Percentiles rank a stretch among this genome's conserved stretches.
Evolutionary conservation across 345 rosid genomes (phyloP).

Genomic region (Pugionium cornutum): DNA sequence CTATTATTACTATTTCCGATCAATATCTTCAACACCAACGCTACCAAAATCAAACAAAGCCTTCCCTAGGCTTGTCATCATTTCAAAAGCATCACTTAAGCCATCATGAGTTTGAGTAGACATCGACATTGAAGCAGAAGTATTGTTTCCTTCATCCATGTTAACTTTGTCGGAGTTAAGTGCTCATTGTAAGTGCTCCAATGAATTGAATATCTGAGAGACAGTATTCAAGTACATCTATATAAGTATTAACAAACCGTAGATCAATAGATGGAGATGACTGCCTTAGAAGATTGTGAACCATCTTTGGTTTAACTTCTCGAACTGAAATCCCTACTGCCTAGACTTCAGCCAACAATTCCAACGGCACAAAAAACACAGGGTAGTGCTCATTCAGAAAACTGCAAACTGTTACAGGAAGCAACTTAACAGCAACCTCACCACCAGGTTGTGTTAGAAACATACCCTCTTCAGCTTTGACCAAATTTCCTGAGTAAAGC

Average conservation of each 20-base stretch:
- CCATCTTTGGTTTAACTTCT: constrained; percentile 96
- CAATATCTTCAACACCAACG: constrained; percentile 90
- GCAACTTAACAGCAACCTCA: constrained; percentile 71
- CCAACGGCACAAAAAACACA: constrained; percentile 93
- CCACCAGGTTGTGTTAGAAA: constrained; percentile 90
- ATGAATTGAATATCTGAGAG: constrained; percentile 75
- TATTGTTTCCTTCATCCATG: constrained; percentile 44
- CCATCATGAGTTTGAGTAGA: constrained; percentile 54
- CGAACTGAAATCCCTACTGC: constrained; percentile 65
- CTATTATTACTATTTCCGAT: constrained; percentile 54
- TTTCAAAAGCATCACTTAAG: constrained; percentile 94
- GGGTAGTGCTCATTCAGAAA: constrained; percentile 94
- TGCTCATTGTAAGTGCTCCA: too few relatives aligned
- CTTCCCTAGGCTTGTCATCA: constrained; percentile 87
- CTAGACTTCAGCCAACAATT: constrained; percentile 79
- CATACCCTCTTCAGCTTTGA: constrained; percentile 94
- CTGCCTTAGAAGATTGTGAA: constrained; percentile 69
- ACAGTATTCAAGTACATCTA: constrained; percentile 91
- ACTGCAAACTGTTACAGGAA: constrained; percentile 89
- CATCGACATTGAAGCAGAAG: constrained; percentile 40
- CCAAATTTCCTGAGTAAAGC: constrained; percentile 84
- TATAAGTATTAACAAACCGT: constrained; percentile 75
- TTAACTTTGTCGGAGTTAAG: constrained; percentile 40
- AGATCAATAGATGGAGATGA: constrained; percentile 71
- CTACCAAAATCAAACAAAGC: constrained; percentile 92